phyloP scores from a whole-genome alignment of 2,329 filamentous ascomycete genomes.

The Sphaerostilbella broomeana region DNA sequence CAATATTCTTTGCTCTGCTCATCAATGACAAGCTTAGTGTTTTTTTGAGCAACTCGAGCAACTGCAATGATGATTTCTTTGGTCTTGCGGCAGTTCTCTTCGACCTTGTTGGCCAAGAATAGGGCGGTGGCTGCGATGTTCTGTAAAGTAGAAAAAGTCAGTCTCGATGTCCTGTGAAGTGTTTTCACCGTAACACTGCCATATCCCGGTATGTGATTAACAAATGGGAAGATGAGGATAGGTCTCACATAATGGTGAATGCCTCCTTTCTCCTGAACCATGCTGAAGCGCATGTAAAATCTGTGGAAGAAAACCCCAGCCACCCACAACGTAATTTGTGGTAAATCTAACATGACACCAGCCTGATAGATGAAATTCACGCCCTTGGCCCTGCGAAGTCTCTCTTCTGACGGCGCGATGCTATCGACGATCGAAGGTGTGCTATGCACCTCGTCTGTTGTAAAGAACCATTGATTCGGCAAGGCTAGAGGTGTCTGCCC shows the following conservation, averaged over 20 bases:
- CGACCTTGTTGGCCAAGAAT: constrained; percentile 93
- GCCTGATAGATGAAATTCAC: constrained; percentile 96
- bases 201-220: too few species aligned
- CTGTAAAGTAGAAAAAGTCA: constrained; percentile 33
- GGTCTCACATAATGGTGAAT: constrained; percentile 79
- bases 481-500: constrained; percentile 31
- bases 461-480: constrained; percentile 80
- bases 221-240: background rate
- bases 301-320: constrained; percentile 93
- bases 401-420: constrained; percentile 68
- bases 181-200: constrained; percentile 2
- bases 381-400: constrained; percentile 76
- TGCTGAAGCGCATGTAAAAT: constrained; percentile 85
- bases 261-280: constrained; percentile 67
- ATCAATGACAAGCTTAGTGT: constrained; percentile 80
- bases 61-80: constrained; percentile 91
- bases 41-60: constrained; percentile 91
- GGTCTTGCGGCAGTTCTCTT: constrained; percentile 94
- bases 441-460: constrained; percentile 70
- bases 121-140: constrained; percentile 84
- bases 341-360: constrained; percentile 84
- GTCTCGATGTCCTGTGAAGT: background rate
- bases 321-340: constrained; percentile 85
- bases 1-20: constrained; percentile 98
- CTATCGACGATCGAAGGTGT: constrained; percentile 83